A percentile compares a stretch with the other conserved stretches of the same genome.
phyloP scores from a whole-genome alignment of 1,139 yeast species.

The Sugiyamaella grinbergsii region DNA sequence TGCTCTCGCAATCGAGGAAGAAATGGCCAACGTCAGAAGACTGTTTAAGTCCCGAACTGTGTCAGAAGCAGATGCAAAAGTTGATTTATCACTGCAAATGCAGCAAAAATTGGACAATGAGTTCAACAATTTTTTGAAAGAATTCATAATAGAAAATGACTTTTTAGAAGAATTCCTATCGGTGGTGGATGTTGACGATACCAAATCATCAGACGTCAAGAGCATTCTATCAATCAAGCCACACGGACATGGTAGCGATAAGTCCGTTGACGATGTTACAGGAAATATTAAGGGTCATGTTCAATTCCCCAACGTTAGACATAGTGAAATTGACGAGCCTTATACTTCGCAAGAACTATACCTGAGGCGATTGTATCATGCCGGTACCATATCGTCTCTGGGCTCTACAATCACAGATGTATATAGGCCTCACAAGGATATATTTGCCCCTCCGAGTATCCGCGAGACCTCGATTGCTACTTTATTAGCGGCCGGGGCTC shows the following conservation, averaged over 20 bases:
- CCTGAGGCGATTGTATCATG: constrained; percentile 65
- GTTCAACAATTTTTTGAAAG: constrained; percentile 37
- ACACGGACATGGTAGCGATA: constrained; percentile 12
- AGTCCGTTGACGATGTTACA: constrained; percentile 18
- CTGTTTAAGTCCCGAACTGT: constrained; percentile 19
- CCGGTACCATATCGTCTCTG: constrained; percentile 52
- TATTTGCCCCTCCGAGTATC: constrained; percentile 58
- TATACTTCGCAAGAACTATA: constrained; percentile 77
- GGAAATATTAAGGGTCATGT: constrained; percentile 35
- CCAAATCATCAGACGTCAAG: constrained; percentile 18
- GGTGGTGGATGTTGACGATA: constrained; percentile 21
- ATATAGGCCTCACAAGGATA: constrained; percentile 69
- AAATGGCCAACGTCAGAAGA: constrained; percentile 20
- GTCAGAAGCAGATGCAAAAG: constrained; percentile 20
- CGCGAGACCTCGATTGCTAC: constrained; percentile 64
- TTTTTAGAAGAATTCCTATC: constrained; percentile 27
- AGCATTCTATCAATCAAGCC: constrained; percentile 19
- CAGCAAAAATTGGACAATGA: constrained; percentile 37
- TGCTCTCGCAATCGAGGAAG: constrained; percentile 17
- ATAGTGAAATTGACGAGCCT: constrained; percentile 47
- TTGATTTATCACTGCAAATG: constrained; percentile 34
- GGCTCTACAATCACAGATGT: constrained; percentile 67
- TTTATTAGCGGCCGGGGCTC: constrained; percentile 90
- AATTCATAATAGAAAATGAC: constrained; percentile 39
- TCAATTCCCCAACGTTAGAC: constrained; percentile 46